These are phyloP conservation scores for Caulochytrium protostelioides DNA, from an alignment of 371 early-diverging fungal species.

Conservation along the genomic window DNA sequence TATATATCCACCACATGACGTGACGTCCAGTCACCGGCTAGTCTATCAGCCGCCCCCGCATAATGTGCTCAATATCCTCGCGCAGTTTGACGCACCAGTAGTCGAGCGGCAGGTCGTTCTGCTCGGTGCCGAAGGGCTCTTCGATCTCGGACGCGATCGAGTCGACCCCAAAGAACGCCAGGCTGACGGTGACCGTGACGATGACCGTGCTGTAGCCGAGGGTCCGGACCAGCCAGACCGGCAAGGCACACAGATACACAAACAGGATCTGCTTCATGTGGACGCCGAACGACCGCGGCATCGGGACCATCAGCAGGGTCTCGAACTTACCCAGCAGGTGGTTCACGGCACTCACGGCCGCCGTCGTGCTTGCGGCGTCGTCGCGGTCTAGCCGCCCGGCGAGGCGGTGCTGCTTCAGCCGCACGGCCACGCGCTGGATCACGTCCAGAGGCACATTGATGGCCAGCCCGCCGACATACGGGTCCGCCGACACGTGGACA, in stretches of 20 bases:
- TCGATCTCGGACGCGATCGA: slow-evolving; percentile 13
- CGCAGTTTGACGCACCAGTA: slow-evolving; percentile 9
- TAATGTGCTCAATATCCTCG: slow-evolving; percentile 11
- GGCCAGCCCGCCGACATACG: not conserved
- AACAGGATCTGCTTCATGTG: slow-evolving; percentile 14
- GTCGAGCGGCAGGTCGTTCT: slow-evolving; percentile 15
- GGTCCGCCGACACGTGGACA: not conserved
- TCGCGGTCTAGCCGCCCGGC: slow-evolving; percentile 5
- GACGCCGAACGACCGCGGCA: slow-evolving; percentile 10
- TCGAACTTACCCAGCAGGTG: slow-evolving; percentile 13
- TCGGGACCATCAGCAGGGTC: slow-evolving; percentile 10
- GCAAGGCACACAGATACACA: slow-evolving; percentile 10
- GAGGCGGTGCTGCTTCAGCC: slow-evolving; percentile 3
- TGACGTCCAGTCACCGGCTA: too few species aligned
- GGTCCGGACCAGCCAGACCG: slow-evolving; percentile 9
- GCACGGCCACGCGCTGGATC: slow-evolving; percentile 10
- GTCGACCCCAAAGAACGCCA: slow-evolving; percentile 13
- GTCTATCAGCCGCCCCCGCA: too few species aligned
- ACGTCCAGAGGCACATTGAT: slow-evolving; percentile 14
- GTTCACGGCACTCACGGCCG: slow-evolving; percentile 6
- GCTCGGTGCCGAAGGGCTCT: slow-evolving; percentile 13
- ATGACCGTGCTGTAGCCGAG: slow-evolving; percentile 9
- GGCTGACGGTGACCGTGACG: slow-evolving; percentile 5
- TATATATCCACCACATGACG: too few species aligned
- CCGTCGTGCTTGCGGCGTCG: slow-evolving; percentile 4